phyloP scores from a whole-genome alignment of 768 basidiomycete genomes.

The Leccinum variicolor region DNA sequence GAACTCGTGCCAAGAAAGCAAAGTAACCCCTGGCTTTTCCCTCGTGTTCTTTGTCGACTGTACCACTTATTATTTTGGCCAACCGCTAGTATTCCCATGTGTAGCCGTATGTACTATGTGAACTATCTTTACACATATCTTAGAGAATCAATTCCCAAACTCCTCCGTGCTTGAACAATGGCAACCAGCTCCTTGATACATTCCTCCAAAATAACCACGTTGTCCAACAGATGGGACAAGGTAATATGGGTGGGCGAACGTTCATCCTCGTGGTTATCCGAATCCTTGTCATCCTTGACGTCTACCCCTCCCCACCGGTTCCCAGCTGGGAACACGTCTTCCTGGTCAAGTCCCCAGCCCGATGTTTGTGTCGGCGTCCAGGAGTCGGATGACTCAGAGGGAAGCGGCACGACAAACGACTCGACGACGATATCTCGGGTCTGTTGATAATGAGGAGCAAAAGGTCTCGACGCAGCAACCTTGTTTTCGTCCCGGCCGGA shows the following conservation, averaged over 20 bases:
- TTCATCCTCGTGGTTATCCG: constrained; percentile 24
- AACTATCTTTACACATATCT: constrained; percentile 55
- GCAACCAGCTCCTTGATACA: constrained; percentile 90
- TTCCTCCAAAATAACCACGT: constrained; percentile 93
- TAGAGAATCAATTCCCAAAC: constrained; percentile 79
- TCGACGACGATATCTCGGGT: constrained; percentile 71
- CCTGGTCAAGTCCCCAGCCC: constrained; percentile 59
- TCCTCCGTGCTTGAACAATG: constrained; percentile 78
- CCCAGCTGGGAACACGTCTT: constrained; percentile 64
- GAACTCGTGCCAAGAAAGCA: constrained; percentile 32
- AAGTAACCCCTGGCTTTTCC: constrained; percentile 21
- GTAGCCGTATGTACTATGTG: constrained; percentile 3
- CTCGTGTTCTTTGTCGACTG: neutral
- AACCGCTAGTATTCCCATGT: neutral
- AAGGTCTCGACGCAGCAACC: constrained; percentile 65
- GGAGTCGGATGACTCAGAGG: constrained; percentile 44
- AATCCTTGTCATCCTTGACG: constrained; percentile 18
- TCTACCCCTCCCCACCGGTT: constrained; percentile 39
- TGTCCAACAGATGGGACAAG: constrained; percentile 84
- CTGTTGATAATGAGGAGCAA: constrained; percentile 79
- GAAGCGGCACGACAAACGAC: constrained; percentile 60
- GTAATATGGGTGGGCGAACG: constrained; percentile 49
- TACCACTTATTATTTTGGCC: neutral
- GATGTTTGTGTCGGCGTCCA: constrained; percentile 59
- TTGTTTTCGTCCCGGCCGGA: constrained; percentile 37